These are phyloP conservation scores for Nidularia pulvinata DNA, from an alignment of 768 basidiomycete genomes.

Conservation along the genomic window DNA sequence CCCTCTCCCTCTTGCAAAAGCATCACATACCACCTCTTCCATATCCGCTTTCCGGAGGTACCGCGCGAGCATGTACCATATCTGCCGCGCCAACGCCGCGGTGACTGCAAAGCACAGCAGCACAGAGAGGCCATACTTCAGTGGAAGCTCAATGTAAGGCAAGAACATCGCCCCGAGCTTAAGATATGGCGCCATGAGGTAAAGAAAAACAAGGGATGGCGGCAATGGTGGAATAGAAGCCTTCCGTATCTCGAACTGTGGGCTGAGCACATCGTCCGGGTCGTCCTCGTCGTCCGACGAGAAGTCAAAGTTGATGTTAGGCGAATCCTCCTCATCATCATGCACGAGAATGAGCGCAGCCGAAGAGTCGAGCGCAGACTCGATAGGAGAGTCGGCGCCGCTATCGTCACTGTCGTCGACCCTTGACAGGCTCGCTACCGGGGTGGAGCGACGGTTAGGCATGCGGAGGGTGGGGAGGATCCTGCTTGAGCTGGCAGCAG, in stretches of 20 bases:
- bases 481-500: too few relatives aligned
- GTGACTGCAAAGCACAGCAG: slow-evolving; percentile 55
- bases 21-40: slow-evolving; percentile 64
- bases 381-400: slow-evolving; percentile 12
- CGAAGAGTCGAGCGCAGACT: slow-evolving; percentile 33
- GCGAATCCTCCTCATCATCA: slow-evolving; percentile 33
- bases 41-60: slow-evolving; percentile 66
- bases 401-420: neutral
- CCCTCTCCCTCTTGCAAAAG: slow-evolving; percentile 56
- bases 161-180: slow-evolving; percentile 71
- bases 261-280: slow-evolving; percentile 45
- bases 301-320: slow-evolving; percentile 33
- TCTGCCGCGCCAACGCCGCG: slow-evolving; percentile 60
- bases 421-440: too few relatives aligned
- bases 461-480: too few relatives aligned
- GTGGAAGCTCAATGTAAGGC: slow-evolving; percentile 43
- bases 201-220: slow-evolving; percentile 60
- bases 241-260: slow-evolving; percentile 40
- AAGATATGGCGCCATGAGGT: slow-evolving; percentile 68
- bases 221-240: slow-evolving; percentile 51
- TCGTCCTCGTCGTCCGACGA: slow-evolving; percentile 36
- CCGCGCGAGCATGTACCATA: slow-evolving; percentile 79
- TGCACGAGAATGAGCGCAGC: slow-evolving; percentile 67
- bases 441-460: too few relatives aligned
- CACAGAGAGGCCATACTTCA: slow-evolving; percentile 47